Conservation (phyloP, 352 stramenopile genomes). For the Phytophthora hybrid region DNA sequence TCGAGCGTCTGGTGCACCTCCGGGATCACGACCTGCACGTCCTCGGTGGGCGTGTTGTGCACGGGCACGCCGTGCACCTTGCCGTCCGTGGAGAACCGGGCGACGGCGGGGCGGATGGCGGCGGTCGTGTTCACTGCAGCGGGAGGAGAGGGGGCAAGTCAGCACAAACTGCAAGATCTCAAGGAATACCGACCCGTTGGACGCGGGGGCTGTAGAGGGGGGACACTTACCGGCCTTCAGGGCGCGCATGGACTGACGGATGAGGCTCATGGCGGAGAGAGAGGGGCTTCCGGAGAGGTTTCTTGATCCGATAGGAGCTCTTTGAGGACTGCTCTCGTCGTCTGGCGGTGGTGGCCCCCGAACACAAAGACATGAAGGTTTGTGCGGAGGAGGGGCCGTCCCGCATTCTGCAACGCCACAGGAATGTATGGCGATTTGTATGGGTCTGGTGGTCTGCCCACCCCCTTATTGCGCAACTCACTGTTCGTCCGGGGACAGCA, state of each 20-base stretch:
- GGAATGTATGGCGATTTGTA: constrained; percentile 15
- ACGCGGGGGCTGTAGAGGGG: constrained; percentile 2
- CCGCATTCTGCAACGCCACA: constrained; percentile 19
- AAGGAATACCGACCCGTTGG: not conserved
- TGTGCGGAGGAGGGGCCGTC: constrained; percentile 38
- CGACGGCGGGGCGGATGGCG: constrained; percentile 57
- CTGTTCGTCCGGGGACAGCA: constrained; percentile 12
- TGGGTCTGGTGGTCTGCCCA: constrained; percentile 25
- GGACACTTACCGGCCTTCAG: constrained; percentile 77
- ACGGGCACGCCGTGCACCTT: constrained; percentile 46
- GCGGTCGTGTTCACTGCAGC: constrained; percentile 59
- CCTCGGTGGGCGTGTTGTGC: constrained; percentile 54
- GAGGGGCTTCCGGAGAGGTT: constrained; percentile 16
- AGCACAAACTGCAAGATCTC: constrained; percentile 14
- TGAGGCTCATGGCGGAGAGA: constrained; percentile 65
- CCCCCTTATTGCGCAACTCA: constrained; percentile 27
- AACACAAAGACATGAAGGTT: constrained; percentile 40
- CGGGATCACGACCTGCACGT: constrained; percentile 84
- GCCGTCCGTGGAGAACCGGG: constrained; percentile 63
- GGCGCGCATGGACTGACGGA: constrained; percentile 81
- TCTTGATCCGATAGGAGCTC: constrained; percentile 42
- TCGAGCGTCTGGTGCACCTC: constrained; percentile 86
- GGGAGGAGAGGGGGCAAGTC: not conserved
- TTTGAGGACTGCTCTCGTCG: constrained; percentile 45
- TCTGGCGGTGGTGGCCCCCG: constrained; percentile 32